Base-by-base conservation (phyloP, 2,329 filamentous ascomycete genomes). In the Claviceps sp. region DNA sequence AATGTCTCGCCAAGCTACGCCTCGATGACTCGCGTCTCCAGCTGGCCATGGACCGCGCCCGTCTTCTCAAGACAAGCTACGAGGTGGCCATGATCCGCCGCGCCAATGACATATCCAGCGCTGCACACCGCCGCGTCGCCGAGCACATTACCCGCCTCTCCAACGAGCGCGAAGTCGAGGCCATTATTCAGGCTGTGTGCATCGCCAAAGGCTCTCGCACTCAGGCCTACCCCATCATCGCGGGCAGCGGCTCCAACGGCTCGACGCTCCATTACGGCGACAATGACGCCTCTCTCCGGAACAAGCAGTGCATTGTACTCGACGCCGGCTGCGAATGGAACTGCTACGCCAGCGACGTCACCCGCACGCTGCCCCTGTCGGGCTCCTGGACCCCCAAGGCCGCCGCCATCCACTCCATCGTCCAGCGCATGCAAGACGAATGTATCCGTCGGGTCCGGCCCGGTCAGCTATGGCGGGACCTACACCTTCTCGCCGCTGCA, bases 211-310 rank as follows among this genome's bases (percentile, higher is more conserved):
- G 85, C 56, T 85, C 87, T 3, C 85, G 85, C 56, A 73, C 80
- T 49, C 87, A 95, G 70, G 83, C 91, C 0, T 98, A 98, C 64
- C 80, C 84, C 47, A 79, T 89, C n/a, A 96, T 98, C 59, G 88
- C 87, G 46, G 91, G 87, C 2, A 81, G 85, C 1, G 91, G 91
- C 1, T 64, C 74, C n/a, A 93, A 93, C 62, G 89, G 86, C 5
- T 82, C 85, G 14, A 90, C 87, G 0, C 73, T 97, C 42, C 93
- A 98, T 68, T 98, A 98, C 66, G 77, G 79, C 44, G 80, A 77
- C 50, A 97, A 98, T 64, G 76, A 94, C 61, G 77, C 85, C 59
- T 69, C 81, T 1, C 77, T 97, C 17, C 70, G 70, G 2, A 81
- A 83, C 26, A 78, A 83, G 53, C 81, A 90, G 61, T 75, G 90